Evolutionary conservation across 1,139 yeast genomes (phyloP).

Genomic region (Torulaspora pretoriensis): DNA sequence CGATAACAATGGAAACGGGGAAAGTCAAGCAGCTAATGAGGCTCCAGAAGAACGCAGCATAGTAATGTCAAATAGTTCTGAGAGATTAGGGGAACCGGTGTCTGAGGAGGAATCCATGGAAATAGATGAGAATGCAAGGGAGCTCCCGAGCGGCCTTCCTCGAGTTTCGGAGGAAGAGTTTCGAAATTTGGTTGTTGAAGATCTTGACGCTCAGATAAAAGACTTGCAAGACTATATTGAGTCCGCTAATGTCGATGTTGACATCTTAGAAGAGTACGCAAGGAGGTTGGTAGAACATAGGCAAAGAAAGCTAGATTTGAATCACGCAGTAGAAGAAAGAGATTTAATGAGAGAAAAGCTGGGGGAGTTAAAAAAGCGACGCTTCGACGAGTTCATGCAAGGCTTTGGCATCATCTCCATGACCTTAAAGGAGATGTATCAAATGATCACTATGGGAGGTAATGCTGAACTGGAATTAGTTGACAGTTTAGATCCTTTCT

Average conservation of each 20-base stretch:
- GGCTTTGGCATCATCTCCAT: conserved; percentile 85
- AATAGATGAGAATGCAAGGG: conserved; percentile 23
- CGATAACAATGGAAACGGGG: conserved; percentile 8
- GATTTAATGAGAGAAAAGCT: conserved; percentile 60
- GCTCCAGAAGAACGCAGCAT: background rate
- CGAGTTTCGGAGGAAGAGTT: conserved; percentile 53
- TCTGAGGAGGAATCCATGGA: conserved; percentile 23
- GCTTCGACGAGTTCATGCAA: conserved; percentile 87
- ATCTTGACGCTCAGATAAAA: conserved; percentile 50
- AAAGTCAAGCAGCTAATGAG: background rate
- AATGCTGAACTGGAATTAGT: conserved; percentile 96
- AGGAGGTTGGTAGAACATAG: conserved; percentile 60
- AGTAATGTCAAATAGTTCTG: background rate
- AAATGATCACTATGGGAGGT: conserved; percentile 99
- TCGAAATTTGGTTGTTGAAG: conserved; percentile 46
- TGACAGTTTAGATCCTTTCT: conserved; percentile 94
- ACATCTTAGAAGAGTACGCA: conserved; percentile 73
- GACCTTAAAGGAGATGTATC: conserved; percentile 94
- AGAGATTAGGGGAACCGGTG: conserved; percentile 15
- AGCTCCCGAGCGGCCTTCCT: conserved; percentile 34
- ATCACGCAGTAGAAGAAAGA: conserved; percentile 60
- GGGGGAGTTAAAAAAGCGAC: conserved; percentile 66
- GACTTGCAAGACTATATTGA: conserved; percentile 55
- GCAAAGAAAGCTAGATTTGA: conserved; percentile 60
- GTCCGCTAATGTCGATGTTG: conserved; percentile 63